Evolutionary conservation across 192 early-diverging fungal genomes (phyloP).

Genomic region (Backusella mclennaniae): DNA sequence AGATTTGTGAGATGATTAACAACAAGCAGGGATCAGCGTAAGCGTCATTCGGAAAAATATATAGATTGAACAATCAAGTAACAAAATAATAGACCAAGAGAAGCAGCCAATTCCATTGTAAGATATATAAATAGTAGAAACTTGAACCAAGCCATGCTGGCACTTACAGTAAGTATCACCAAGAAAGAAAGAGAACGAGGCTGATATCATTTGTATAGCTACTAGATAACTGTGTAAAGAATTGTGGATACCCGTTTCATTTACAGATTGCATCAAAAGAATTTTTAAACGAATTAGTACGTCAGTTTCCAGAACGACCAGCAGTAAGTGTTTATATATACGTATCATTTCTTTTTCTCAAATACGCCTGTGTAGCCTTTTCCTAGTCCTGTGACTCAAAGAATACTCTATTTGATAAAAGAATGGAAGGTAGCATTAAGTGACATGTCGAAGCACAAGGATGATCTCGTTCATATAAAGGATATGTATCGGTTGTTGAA

Average conservation of each 20-base stretch:
- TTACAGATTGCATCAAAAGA: constrained; percentile 94
- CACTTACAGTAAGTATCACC: constrained; percentile 51
- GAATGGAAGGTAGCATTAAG: constrained; percentile 93
- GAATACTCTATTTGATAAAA: constrained; percentile 90
- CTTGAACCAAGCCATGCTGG: constrained; percentile 57
- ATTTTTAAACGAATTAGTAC: constrained; percentile 94
- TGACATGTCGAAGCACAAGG: constrained; percentile 83
- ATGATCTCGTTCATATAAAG: constrained; percentile 91
- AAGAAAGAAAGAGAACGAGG: neutral
- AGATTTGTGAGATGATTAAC: constrained; percentile 95
- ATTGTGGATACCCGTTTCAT: constrained; percentile 98
- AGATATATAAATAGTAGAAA: constrained; percentile 62
- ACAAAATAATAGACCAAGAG: constrained; percentile 56
- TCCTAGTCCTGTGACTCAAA: constrained; percentile 74
- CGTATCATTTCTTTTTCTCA: neutral
- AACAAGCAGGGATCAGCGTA: constrained; percentile 83
- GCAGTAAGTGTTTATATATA: constrained; percentile 48
- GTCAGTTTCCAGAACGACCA: constrained; percentile 90
- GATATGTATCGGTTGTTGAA: constrained; percentile 91
- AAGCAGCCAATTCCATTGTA: constrained; percentile 71
- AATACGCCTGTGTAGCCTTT: constrained; percentile 33
- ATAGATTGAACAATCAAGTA: neutral
- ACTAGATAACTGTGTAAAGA: constrained; percentile 97
- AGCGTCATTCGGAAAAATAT: constrained; percentile 28
- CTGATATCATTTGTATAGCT: constrained; percentile 46